These are phyloP conservation scores for Cercis canadensis DNA, from an alignment of 306 rosid genomes.

Conservation along the genomic window DNA sequence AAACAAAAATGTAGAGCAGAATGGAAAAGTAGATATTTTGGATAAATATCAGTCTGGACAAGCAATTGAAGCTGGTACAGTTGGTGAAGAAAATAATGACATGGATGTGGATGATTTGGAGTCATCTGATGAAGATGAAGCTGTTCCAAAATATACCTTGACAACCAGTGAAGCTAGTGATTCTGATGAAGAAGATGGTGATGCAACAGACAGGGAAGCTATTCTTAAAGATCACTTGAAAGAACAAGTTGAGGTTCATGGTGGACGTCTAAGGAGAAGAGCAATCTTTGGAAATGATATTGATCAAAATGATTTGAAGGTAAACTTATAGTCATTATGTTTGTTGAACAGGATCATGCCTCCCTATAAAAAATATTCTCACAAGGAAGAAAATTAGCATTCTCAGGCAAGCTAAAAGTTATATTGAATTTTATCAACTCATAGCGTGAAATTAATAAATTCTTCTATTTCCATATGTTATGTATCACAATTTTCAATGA, in stretches of 20 bases:
- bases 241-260: slow-evolving; percentile 74
- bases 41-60: slow-evolving; percentile 42
- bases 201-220: slow-evolving; percentile 38
- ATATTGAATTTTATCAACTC: not conserved
- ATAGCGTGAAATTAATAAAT: not conserved
- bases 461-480: slow-evolving; percentile 30
- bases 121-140: slow-evolving; percentile 61
- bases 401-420: not conserved
- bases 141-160: slow-evolving; percentile 26
- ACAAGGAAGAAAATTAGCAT: slow-evolving; percentile 7
- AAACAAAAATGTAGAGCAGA: slow-evolving; percentile 43
- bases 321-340: slow-evolving; percentile 38
- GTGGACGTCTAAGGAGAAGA: slow-evolving; percentile 80
- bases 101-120: slow-evolving; percentile 51
- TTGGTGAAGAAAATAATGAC: slow-evolving; percentile 45
- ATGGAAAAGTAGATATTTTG: slow-evolving; percentile 36
- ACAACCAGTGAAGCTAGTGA: slow-evolving; percentile 30
- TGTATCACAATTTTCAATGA: slow-evolving; percentile 19
- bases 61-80: slow-evolving; percentile 38
- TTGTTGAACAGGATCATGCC: slow-evolving; percentile 10
- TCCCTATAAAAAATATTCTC: not conserved
- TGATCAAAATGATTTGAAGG: slow-evolving; percentile 61
- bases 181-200: slow-evolving; percentile 48
- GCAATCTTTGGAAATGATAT: slow-evolving; percentile 66
- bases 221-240: slow-evolving; percentile 46